phyloP scores from a whole-genome alignment of 306 rosid species.

The Quercus suber region DNA sequence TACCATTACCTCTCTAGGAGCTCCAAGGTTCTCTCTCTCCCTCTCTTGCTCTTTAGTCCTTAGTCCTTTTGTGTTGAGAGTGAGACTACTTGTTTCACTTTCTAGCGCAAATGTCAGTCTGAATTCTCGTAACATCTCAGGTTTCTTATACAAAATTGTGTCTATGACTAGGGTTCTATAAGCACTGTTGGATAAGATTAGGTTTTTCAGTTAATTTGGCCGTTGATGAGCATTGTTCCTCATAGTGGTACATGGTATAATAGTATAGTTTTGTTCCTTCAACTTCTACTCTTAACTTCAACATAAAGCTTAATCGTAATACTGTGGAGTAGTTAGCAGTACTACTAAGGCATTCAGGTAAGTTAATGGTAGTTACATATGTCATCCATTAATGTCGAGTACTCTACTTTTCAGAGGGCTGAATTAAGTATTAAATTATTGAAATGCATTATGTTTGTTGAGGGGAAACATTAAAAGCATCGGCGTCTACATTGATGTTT shows the following conservation, averaged over 20 bases:
- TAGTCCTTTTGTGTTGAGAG: background rate
- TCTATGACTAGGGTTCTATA: constrained; percentile 17
- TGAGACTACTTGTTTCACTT: background rate
- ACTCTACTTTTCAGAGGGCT: background rate
- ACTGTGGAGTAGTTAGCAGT: background rate
- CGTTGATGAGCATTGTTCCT: background rate
- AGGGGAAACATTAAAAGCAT: background rate
- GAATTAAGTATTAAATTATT: background rate
- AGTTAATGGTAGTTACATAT: background rate
- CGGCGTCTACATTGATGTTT: background rate
- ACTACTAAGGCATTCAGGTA: background rate
- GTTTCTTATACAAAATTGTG: background rate
- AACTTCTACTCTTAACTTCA: background rate
- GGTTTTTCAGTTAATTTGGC: background rate
- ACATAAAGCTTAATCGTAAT: background rate
- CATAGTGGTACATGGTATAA: background rate
- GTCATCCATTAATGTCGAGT: background rate
- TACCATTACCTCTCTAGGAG: constrained; percentile 74
- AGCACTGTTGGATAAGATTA: constrained; percentile 12
- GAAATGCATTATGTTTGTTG: background rate
- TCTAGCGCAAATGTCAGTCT: background rate
- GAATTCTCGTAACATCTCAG: background rate
- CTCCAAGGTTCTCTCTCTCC: constrained; percentile 44
- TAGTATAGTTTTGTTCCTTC: background rate
- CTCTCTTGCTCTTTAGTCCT: background rate